Conservation (phyloP, 2,329 filamentous ascomycete species). For the Paraconiothyrium brasiliense region DNA sequence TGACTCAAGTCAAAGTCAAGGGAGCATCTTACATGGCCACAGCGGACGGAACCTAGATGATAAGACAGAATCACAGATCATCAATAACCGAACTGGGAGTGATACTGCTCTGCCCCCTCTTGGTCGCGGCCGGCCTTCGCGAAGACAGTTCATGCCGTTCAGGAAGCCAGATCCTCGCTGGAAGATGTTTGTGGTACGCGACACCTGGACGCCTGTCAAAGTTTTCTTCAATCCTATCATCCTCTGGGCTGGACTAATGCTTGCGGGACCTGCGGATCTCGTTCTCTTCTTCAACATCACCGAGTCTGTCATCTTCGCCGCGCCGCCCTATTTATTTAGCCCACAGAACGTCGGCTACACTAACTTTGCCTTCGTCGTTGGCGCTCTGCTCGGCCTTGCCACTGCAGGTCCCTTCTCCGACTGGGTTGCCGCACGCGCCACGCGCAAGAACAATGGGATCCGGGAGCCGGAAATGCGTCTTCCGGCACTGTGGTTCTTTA, state of each 20-base stretch:
- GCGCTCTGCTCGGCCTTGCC: slow-evolving; percentile 62
- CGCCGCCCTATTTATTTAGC: slow-evolving; percentile 58
- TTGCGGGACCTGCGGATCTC: slow-evolving; percentile 50
- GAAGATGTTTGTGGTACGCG: slow-evolving; percentile 53
- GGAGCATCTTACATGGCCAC: neutral
- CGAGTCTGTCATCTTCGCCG: slow-evolving; percentile 57
- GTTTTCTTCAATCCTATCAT: slow-evolving; percentile 59
- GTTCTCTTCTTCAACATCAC: slow-evolving; percentile 63
- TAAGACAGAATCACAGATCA: slow-evolving; percentile 34
- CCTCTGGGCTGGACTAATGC: slow-evolving; percentile 47
- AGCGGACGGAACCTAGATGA: slow-evolving; percentile 32
- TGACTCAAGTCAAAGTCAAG: neutral
- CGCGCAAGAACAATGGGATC: slow-evolving; percentile 63
- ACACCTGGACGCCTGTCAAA: slow-evolving; percentile 52
- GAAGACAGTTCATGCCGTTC: slow-evolving; percentile 50
- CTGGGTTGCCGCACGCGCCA: slow-evolving; percentile 65
- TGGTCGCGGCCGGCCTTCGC: slow-evolving; percentile 51
- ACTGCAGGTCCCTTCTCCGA: slow-evolving; percentile 66
- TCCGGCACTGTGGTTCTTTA: slow-evolving; percentile 55
- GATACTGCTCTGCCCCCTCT: slow-evolving; percentile 27
- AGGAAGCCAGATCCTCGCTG: slow-evolving; percentile 51
- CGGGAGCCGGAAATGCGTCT: slow-evolving; percentile 68
- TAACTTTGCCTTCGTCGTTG: slow-evolving; percentile 59
- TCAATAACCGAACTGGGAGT: neutral
- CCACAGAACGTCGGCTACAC: slow-evolving; percentile 59